Percentiles rank a stretch among this genome's conserved stretches.
Conservation (phyloP, 345 rosid species). For the Eucalyptus fibrosa region DNA sequence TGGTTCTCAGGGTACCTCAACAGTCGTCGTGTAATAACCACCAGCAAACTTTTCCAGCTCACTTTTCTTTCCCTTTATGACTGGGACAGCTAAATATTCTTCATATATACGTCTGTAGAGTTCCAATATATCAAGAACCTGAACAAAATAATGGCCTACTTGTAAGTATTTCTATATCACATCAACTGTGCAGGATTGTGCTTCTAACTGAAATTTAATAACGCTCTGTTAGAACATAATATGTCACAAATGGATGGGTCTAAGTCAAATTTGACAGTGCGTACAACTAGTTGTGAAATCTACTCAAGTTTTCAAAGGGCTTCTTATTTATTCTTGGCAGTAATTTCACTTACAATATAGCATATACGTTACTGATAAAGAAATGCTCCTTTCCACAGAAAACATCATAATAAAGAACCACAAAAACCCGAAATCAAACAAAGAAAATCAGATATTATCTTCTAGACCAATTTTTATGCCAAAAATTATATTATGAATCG, state of each 20-base stretch:
- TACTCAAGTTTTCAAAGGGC: background rate
- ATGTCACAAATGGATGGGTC: background rate
- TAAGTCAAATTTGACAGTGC: background rate
- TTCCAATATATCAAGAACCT: slow-evolving; percentile 79
- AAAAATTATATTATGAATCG: background rate
- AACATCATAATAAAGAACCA: background rate
- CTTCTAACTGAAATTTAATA: background rate
- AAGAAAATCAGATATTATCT: background rate
- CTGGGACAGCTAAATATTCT: slow-evolving; percentile 86
- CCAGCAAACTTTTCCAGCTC: slow-evolving; percentile 98
- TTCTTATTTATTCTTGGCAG: background rate
- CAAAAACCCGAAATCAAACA: background rate
- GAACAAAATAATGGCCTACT: background rate
- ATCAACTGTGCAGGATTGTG: background rate
- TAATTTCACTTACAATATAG: background rate
- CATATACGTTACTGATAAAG: background rate
- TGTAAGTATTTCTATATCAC: background rate
- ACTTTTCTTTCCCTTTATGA: slow-evolving; percentile 90
- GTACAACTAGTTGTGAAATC: background rate
- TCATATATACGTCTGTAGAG: slow-evolving; percentile 82
- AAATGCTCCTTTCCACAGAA: background rate
- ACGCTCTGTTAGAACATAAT: background rate
- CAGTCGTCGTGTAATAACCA: slow-evolving; percentile 92
- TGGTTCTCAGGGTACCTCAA: slow-evolving; percentile 43
- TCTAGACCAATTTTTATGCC: background rate